Evolutionary conservation across 768 basidiomycete genomes (phyloP).

Genomic region (Dioszegia crocea): DNA sequence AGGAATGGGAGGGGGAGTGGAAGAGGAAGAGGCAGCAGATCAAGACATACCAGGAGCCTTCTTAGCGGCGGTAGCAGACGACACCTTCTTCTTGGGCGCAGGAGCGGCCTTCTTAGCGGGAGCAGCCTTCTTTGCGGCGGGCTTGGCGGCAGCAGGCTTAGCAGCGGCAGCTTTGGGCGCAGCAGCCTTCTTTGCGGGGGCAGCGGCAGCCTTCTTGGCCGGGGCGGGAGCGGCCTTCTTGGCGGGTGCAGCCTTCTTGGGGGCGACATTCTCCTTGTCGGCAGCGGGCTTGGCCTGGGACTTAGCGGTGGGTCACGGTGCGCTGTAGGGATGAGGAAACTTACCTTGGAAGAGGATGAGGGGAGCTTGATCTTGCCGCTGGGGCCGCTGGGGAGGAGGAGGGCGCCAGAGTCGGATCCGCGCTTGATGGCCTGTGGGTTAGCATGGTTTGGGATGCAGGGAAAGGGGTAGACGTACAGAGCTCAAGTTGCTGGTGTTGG

Average conservation of each 20-base stretch:
- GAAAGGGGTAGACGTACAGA: slow-evolving; percentile 39
- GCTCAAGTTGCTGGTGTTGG: slow-evolving; percentile 73
- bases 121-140: slow-evolving; percentile 41
- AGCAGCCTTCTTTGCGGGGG: slow-evolving; percentile 30
- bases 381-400: slow-evolving; percentile 81
- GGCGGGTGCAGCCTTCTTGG: slow-evolving; percentile 50
- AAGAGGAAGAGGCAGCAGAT: not conserved
- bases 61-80: not conserved
- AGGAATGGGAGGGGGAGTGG: not conserved
- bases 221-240: slow-evolving; percentile 44
- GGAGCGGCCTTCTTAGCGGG: slow-evolving; percentile 38
- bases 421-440: slow-evolving; percentile 59
- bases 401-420: slow-evolving; percentile 78
- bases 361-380: slow-evolving; percentile 47
- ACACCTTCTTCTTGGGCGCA: slow-evolving; percentile 31
- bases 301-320: slow-evolving; percentile 10
- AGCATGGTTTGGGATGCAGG: not conserved
- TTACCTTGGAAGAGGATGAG: slow-evolving; percentile 43
- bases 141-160: slow-evolving; percentile 50
- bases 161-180: slow-evolving; percentile 12
- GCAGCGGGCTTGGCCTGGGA: slow-evolving; percentile 16
- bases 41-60: slow-evolving; percentile 4
- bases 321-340: slow-evolving; percentile 4
- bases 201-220: slow-evolving; percentile 46
- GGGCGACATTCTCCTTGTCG: slow-evolving; percentile 49